Conservation (phyloP, 345 rosid species). For the Physaria fendleri region DNA sequence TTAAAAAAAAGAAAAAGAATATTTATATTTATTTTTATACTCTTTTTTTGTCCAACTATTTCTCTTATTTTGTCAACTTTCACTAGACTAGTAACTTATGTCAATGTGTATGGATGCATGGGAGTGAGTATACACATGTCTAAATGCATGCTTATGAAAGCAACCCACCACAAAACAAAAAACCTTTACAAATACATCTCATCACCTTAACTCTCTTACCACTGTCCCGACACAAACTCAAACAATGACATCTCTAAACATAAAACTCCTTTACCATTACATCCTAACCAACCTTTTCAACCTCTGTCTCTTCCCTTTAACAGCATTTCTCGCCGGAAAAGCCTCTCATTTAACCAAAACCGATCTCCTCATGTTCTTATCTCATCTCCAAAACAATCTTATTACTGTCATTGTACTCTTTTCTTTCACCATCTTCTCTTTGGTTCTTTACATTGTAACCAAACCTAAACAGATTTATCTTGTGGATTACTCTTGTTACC, state of each 20-base stretch:
- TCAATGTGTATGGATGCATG: conserved; percentile 32
- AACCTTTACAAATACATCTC: conserved; percentile 17
- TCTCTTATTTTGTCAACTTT: conserved; percentile 17
- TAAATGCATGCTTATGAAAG: conserved; percentile 17
- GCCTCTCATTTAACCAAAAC: conserved; percentile 1
- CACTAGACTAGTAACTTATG: conserved; percentile 11
- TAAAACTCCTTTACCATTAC: conserved; percentile 23
- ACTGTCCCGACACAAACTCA: conserved; percentile 13
- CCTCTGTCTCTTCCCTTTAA: conserved; percentile 21
- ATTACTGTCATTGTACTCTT: background rate
- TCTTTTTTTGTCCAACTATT: no score
- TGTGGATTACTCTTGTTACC: conserved; percentile 27
- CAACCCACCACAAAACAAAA: conserved; percentile 25
- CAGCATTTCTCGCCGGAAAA: conserved; percentile 20
- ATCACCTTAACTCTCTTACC: background rate
- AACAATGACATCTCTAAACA: conserved; percentile 25
- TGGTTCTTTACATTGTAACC: conserved; percentile 20
- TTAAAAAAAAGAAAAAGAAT: no score
- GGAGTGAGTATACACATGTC: conserved; percentile 23
- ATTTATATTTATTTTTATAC: no score
- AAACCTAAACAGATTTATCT: conserved; percentile 25
- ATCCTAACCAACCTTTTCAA: conserved; percentile 17
- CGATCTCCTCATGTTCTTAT: conserved; percentile 11
- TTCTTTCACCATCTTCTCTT: conserved; percentile 1
- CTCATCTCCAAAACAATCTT: conserved; percentile 20